These are phyloP conservation scores for Penicillium nordicum DNA, from an alignment of 2,329 filamentous ascomycete species.

Conservation along the genomic window DNA sequence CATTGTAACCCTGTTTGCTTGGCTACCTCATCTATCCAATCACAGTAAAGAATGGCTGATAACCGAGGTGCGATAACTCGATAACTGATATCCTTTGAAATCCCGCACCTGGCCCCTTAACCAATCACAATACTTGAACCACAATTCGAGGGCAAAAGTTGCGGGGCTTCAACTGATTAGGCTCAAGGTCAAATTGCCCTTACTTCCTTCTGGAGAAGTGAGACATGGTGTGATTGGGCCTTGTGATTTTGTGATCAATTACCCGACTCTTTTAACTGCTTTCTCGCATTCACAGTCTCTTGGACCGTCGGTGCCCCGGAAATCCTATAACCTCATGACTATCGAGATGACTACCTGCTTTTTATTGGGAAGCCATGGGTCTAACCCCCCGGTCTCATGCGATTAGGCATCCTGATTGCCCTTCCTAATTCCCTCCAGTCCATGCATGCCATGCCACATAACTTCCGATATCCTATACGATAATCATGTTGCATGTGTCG, in stretches of 20 bases:
- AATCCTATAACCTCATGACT: background rate
- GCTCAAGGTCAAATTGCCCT: slow-evolving; percentile 1
- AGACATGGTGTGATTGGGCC: background rate
- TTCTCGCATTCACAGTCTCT: background rate
- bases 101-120: background rate
- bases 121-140: background rate
- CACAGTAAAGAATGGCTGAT: background rate
- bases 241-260: background rate
- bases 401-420: slow-evolving; percentile 16
- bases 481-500: slow-evolving; percentile 47
- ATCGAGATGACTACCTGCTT: background rate
- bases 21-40: slow-evolving; percentile 3
- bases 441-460: slow-evolving; percentile 37
- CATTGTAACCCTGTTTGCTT: slow-evolving; percentile 26
- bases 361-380: background rate
- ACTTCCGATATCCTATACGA: slow-evolving; percentile 39
- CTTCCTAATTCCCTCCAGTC: slow-evolving; percentile 40
- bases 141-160: too few relatives aligned
- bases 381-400: background rate
- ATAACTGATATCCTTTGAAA: slow-evolving; percentile 6
- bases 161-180: background rate
- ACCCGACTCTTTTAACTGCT: background rate
- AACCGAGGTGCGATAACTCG: slow-evolving; percentile 11
- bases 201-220: background rate
- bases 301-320: slow-evolving; percentile 5